These are phyloP conservation scores for Canavalia gladiata DNA, from an alignment of 306 rosid genomes.

Conservation along the genomic window DNA sequence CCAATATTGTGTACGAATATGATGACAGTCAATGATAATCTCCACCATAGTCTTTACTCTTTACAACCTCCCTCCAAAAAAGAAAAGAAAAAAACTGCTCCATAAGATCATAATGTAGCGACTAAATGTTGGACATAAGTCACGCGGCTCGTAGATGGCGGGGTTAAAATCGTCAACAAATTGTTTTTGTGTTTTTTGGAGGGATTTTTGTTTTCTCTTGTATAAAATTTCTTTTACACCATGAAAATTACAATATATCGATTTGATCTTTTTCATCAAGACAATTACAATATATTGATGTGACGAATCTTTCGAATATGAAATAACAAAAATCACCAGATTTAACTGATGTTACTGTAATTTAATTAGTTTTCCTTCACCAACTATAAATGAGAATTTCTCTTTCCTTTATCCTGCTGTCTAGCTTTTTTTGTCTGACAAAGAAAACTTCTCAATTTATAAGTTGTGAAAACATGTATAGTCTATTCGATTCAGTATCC, in stretches of 20 bases:
- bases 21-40: not conserved
- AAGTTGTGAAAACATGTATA: too few species aligned
- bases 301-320: not conserved
- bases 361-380: not conserved
- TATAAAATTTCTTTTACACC: not conserved
- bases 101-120: not conserved
- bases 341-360: not conserved
- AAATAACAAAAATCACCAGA: not conserved
- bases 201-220: not conserved
- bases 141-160: not conserved
- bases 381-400: not conserved
- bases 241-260: too few species aligned
- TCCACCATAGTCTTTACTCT: not conserved
- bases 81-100: not conserved
- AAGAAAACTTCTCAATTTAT: too few species aligned
- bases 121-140: not conserved
- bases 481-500: too few species aligned
- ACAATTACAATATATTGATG: not conserved
- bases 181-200: not conserved
- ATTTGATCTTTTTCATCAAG: not conserved
- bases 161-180: not conserved
- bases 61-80: too few species aligned
- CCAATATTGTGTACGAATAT: slow-evolving; percentile 43
- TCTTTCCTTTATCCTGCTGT: not conserved
- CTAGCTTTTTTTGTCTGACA: too few species aligned